Conservation (phyloP, 495 filamentous ascomycete genomes). For the Talaromyces proteolyticus region DNA sequence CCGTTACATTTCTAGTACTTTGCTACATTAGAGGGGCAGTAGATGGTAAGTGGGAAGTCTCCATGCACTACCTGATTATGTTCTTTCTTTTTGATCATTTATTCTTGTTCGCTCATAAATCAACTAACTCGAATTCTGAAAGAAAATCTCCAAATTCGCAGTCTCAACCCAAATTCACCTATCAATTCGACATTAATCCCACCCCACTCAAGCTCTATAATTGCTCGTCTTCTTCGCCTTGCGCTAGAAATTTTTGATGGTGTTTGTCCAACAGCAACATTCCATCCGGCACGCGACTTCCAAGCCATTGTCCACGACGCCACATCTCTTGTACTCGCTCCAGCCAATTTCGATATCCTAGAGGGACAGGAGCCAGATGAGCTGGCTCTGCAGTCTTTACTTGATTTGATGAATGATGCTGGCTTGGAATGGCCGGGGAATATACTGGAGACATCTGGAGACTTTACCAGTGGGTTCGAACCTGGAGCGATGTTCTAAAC, state of each 20-base stretch:
- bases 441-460: conserved; percentile 4
- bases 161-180: neutral
- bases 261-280: conserved; percentile 7
- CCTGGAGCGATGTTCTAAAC: conserved; percentile 1
- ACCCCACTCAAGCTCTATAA: conserved; percentile 6
- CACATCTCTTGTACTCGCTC: conserved; percentile 9
- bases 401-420: conserved; percentile 15
- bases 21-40: conserved; percentile 14
- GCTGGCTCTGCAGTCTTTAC: conserved; percentile 10
- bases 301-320: conserved; percentile 15
- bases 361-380: conserved; percentile 7
- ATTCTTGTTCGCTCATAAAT: neutral
- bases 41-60: conserved; percentile 5
- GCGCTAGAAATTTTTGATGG: conserved; percentile 12
- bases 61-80: neutral
- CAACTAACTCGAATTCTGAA: neutral
- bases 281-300: conserved; percentile 15
- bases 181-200: conserved; percentile 8
- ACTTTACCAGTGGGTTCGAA: conserved; percentile 7
- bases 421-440: conserved; percentile 16
- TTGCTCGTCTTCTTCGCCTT: conserved; percentile 10
- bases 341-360: neutral
- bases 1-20: conserved; percentile 11
- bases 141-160: neutral
- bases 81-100: too few species aligned